Percentiles rank a stretch among this genome's conserved stretches.
These are phyloP conservation scores for Heterobasidion irregulare DNA, from an alignment of 1,284 basidiomycete species.

Conservation along the genomic window DNA sequence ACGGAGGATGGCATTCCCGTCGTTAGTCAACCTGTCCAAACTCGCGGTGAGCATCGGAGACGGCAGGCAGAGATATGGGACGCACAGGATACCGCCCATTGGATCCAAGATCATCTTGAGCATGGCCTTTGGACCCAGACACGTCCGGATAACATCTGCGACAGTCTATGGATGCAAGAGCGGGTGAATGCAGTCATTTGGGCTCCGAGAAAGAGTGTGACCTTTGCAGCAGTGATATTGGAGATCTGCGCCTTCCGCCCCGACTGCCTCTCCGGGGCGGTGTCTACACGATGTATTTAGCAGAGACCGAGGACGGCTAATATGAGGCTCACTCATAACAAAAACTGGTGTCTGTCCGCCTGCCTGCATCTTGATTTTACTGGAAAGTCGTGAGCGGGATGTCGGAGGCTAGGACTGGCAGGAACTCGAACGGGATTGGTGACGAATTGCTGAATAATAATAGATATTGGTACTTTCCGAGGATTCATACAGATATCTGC, in stretches of 20 bases:
- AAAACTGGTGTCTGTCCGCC: conserved; percentile 63
- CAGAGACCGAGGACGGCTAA: neutral
- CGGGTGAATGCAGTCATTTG: neutral
- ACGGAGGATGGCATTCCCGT: conserved; percentile 94
- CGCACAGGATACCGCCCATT: conserved; percentile 93
- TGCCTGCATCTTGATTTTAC: conserved; percentile 26
- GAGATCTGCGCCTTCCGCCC: conserved; percentile 95
- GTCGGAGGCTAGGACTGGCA: neutral
- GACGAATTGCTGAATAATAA: too few relatives aligned
- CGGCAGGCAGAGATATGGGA: conserved; percentile 11
- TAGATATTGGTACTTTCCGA: too few relatives aligned
- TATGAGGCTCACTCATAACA: conserved; percentile 51
- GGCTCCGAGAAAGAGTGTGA: conserved; percentile 19
- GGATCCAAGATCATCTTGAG: conserved; percentile 99
- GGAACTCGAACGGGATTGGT: too few relatives aligned
- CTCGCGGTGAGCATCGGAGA: neutral
- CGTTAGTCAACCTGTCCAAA: conserved; percentile 80
- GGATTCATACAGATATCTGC: too few relatives aligned
- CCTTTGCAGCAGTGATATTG: conserved; percentile 97
- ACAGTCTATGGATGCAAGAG: conserved; percentile 60
- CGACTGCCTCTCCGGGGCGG: conserved; percentile 87
- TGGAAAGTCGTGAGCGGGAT: neutral
- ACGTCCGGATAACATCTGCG: conserved; percentile 97
- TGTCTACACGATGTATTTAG: conserved; percentile 43
- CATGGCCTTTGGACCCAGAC: conserved; percentile 97